Base-by-base conservation (phyloP, 139 green algal genomes). In the Marvania coccoides region DNA sequence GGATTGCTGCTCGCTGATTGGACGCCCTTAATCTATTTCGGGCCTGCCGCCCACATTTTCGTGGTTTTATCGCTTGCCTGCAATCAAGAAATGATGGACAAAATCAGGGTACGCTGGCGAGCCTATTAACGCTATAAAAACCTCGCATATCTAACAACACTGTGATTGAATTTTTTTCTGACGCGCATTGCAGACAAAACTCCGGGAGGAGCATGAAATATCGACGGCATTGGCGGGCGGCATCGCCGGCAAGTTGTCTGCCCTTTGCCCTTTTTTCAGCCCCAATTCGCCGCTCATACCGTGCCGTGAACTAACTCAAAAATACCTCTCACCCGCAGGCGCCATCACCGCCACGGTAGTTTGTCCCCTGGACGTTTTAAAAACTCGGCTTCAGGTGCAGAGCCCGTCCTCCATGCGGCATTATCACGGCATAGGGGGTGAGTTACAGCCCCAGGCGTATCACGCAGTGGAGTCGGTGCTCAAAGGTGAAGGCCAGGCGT, bases 351-450 rank as follows among this genome's bases (percentile, higher is more conserved):
- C 94, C 2, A 89, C 85, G 6, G 90, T 98, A 70, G 92, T 99
- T 5, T 97, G 92, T 63, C 94, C 94, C 0, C 69, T 99, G 47
- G 94, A 99, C 61, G 94, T 99, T 2, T 69, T 99, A 2, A 98
- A 98, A 66, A 99, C 94, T 7, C 78, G 92, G 19, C 63, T 98
- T 61, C 94, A 99, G 69, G 90, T 99, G 9, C 83, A 95, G 67
- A 58, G 66, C 37, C 60, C 70, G 77, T 38, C 57, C 24, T 15
- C 34, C 24, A 57, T 47, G 19, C 36, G 51, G 38, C 64, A 80
- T 29, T 77, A 83, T 28, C 36, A 62, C 9, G 81, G 85, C 47
- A 87, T 90, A 15, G 47, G 69, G 65, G 84, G 85, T 91, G 62
- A 54, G 76, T 58, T 19, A 78, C 15, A 72, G 10, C 23, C 47